These are phyloP conservation scores for Leptographium procerum DNA, from an alignment of 2,329 filamentous ascomycete species.

Conservation along the genomic window DNA sequence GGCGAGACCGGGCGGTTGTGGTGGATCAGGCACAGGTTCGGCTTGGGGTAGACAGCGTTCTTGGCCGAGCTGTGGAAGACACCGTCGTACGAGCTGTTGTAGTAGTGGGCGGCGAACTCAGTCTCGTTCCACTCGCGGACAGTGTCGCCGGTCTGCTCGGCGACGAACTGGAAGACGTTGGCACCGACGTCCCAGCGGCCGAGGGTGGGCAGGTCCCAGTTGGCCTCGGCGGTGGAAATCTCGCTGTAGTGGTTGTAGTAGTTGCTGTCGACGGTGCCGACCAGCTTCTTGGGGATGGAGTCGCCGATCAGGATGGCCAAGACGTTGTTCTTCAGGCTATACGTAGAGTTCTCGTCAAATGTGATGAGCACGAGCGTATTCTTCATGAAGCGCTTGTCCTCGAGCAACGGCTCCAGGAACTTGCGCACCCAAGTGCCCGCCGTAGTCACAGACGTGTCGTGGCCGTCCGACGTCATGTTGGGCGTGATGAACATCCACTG, in stretches of 20 bases:
- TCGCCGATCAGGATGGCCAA: constrained; percentile 64
- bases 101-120: constrained; percentile 12
- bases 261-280: constrained; percentile 55
- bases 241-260: constrained; percentile 67
- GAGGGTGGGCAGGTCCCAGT: constrained; percentile 59
- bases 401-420: constrained; percentile 61
- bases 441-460: constrained; percentile 59
- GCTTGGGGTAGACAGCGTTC: constrained; percentile 17
- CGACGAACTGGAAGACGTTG: constrained; percentile 55
- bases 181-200: constrained; percentile 63
- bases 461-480: constrained; percentile 66
- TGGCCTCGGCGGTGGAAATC: constrained; percentile 54
- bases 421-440: constrained; percentile 56
- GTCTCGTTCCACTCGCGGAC: constrained; percentile 11
- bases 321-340: constrained; percentile 55
- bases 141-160: constrained; percentile 48
- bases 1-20: constrained; percentile 15
- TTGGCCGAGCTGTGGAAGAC: constrained; percentile 15
- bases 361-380: constrained; percentile 66
- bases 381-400: constrained; percentile 60
- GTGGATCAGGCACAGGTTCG: constrained; percentile 16
- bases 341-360: constrained; percentile 69
- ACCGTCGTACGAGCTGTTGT: constrained; percentile 19
- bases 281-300: constrained; percentile 51
- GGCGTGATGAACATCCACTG: constrained; percentile 64